Percentiles rank a stretch among this genome's conserved stretches.
These are phyloP conservation scores for Vigna reflexopilosa DNA, from an alignment of 306 rosid species.

Conservation along the genomic window DNA sequence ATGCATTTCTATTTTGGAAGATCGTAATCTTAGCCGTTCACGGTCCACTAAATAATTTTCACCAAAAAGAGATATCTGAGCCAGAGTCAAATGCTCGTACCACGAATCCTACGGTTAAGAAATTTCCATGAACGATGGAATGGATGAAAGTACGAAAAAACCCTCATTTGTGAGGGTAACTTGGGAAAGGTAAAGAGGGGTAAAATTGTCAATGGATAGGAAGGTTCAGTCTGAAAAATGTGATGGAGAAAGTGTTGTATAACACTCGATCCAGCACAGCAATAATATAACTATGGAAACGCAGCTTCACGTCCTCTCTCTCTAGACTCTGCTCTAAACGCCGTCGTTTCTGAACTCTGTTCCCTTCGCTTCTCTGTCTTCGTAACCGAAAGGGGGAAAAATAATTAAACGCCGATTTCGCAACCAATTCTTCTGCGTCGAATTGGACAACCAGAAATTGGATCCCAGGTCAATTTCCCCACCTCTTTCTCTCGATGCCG, in stretches of 20 bases:
- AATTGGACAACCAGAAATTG: conserved; percentile 20
- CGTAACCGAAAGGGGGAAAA: conserved; percentile 19
- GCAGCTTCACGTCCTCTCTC: conserved; percentile 5
- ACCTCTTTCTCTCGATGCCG: not conserved
- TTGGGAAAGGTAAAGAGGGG: not conserved
- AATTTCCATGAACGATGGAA: not conserved
- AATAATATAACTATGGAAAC: conserved; percentile 1
- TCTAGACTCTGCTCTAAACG: conserved; percentile 41
- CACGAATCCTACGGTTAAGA: not conserved
- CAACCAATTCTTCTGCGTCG: conserved; percentile 20
- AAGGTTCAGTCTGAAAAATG: conserved; percentile 16
- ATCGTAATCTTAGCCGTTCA: not conserved
- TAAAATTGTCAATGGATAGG: conserved; percentile 9
- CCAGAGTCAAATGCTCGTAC: not conserved
- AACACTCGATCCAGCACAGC: conserved; percentile 34
- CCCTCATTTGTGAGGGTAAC: not conserved
- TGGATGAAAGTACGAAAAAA: not conserved
- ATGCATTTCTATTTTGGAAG: not conserved
- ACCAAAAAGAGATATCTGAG: not conserved
- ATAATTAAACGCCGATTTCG: conserved; percentile 30
- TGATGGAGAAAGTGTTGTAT: conserved; percentile 10
- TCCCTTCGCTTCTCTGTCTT: not conserved
- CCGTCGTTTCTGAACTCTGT: conserved; percentile 43
- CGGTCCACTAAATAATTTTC: not conserved
- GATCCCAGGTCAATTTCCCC: conserved; percentile 49